These are phyloP conservation scores for Gynandropsis gynandra DNA, from an alignment of 345 rosid species.

Conservation along the genomic window DNA sequence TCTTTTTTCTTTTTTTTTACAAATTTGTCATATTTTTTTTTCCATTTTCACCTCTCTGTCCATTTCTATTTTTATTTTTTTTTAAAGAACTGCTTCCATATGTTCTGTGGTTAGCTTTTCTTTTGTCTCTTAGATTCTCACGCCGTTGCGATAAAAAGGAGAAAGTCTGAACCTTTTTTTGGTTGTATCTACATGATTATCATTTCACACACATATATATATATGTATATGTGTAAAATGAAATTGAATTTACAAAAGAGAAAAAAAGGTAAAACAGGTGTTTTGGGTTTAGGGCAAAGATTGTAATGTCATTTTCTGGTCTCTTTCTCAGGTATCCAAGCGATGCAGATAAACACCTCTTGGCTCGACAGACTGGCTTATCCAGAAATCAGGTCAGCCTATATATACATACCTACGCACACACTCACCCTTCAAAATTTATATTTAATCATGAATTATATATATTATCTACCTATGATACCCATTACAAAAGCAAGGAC, in stretches of 20 bases:
- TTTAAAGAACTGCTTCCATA: constrained; percentile 1
- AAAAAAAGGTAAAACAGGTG: no score
- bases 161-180: constrained; percentile 24
- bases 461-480: no score
- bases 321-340: constrained; percentile 98
- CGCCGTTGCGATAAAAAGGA: constrained; percentile 52
- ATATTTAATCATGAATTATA: no score
- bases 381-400: constrained; percentile 90
- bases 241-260: no score
- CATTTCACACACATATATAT: no score
- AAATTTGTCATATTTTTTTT: no score
- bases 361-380: constrained; percentile 97
- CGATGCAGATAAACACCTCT: constrained; percentile 98
- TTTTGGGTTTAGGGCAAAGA: constrained; percentile 27
- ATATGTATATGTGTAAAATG: no score
- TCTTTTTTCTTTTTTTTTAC: no score
- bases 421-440: no score
- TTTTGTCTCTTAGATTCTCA: constrained; percentile 59
- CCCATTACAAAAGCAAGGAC: no score
- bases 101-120: constrained; percentile 27
- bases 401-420: background rate
- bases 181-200: constrained; percentile 20
- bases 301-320: constrained; percentile 77
- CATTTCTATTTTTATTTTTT: constrained; percentile 11
- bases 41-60: constrained; percentile 23